Percentiles rank a stretch among this genome's conserved stretches.
These are phyloP conservation scores for Oryza punctata DNA, from an alignment of 176 grass and related monocot genomes.

Conservation along the genomic window DNA sequence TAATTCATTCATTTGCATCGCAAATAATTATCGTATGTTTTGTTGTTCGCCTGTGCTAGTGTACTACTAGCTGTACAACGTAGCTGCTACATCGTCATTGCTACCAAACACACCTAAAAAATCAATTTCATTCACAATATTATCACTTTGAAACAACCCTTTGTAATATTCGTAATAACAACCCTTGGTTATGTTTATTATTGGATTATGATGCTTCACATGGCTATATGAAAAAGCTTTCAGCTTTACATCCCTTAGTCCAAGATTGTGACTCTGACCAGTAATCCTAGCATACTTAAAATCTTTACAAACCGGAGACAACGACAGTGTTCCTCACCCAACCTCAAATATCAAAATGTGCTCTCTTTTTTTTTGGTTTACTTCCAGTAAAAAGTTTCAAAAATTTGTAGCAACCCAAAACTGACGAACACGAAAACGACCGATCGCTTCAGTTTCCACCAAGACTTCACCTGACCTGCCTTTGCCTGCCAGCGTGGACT, in stretches of 20 bases:
- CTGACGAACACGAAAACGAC: neutral
- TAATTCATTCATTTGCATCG: too few species aligned
- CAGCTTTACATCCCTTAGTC: neutral
- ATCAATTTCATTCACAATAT: too few species aligned
- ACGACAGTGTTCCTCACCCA: neutral
- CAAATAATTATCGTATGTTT: too few species aligned
- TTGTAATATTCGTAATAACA: too few species aligned
- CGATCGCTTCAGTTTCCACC: neutral
- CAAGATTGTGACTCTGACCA: neutral
- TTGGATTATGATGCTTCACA: too few species aligned
- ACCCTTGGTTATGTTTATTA: too few species aligned
- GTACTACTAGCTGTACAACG: too few species aligned
- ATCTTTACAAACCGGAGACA: neutral
- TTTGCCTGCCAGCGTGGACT: neutral
- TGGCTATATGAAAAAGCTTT: neutral
- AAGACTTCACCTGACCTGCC: neutral
- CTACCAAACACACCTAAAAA: too few species aligned
- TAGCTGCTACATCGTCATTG: too few species aligned
- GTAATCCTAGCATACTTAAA: neutral
- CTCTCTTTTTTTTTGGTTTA: neutral
- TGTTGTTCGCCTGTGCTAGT: too few species aligned
- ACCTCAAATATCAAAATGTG: neutral
- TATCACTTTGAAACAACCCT: too few species aligned
- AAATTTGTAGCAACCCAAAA: neutral
- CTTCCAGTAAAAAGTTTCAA: neutral